Base-by-base conservation (phyloP, 2,329 filamentous ascomycete species). In the Ophidiomyces ophidiicola region DNA sequence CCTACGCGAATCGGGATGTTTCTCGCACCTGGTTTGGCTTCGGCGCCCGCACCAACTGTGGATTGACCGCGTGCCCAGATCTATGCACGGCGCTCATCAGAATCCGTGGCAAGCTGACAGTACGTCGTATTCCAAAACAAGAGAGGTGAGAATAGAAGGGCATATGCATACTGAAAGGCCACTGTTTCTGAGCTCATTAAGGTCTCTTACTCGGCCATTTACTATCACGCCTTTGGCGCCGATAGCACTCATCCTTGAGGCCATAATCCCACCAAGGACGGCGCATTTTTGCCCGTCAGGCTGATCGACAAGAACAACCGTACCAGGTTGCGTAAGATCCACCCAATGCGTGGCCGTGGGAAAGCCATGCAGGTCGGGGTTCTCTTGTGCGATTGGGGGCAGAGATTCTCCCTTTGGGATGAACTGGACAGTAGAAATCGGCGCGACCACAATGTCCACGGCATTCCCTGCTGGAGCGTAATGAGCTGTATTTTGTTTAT, bases 261-360 rank as follows among this genome's bases (percentile, higher is more conserved):
- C 81, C 71, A 85, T 81, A 47, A 86, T 82, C 12, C 81, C 81
- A n/a, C 82, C 82, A 4, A 82, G 69, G 5, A 82, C 70, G 4
- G 81, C 81, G 57, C 81, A 83, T 36, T 68, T 69, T 54, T 84
- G 79, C 1, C 66, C 68, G 0, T 63, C 51, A 0, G 80, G 78
- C 50, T 85, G 80, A 44, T 74, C 71, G 43, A 85, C 68, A 3
- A 86, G 62, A 3, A 78, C 72, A 38, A 85, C 68, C 1, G 75
- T 79, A 5, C 67, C 70, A 0, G 69, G 61, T 18, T 71, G 59
- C 1, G 74, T 70, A 29, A 74, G 60, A 57, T 87, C 82, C 25
- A 77, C 78, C 70, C 78, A 86, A 50, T 84, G 81, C 5, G 67
- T 71, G 5, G 67, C 70, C 3, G 63, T 50, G 1, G 75, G 72